These are phyloP conservation scores for Syncephalis fuscata DNA, from an alignment of 371 early-diverging fungal species.

Conservation along the genomic window DNA sequence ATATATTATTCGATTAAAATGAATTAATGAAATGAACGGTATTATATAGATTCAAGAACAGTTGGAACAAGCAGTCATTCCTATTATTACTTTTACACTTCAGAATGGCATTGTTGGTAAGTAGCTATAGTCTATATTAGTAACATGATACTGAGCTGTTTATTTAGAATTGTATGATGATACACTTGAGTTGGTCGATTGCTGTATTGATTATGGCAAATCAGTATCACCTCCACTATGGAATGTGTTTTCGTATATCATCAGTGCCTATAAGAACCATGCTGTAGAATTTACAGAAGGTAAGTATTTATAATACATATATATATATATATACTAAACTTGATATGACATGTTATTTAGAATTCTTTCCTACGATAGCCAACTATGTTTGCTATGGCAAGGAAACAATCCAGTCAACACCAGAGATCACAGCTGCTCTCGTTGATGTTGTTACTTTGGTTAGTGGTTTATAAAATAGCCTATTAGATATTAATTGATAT, in stretches of 20 bases:
- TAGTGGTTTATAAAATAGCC: neutral
- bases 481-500: constrained; percentile 10
- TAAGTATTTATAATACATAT: constrained; percentile 6
- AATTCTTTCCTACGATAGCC: constrained; percentile 68
- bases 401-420: constrained; percentile 37
- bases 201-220: constrained; percentile 63
- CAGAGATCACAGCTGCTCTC: constrained; percentile 37
- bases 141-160: no score
- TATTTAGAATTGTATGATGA: constrained; percentile 73
- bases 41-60: constrained; percentile 7
- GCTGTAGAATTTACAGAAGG: constrained; percentile 57
- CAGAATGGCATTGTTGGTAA: constrained; percentile 17
- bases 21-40: no score
- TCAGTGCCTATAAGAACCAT: constrained; percentile 49
- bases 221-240: constrained; percentile 68
- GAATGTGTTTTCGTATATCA: constrained; percentile 58
- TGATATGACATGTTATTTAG: constrained; percentile 6
- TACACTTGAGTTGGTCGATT: constrained; percentile 74
- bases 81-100: constrained; percentile 52
- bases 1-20: no score
- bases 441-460: constrained; percentile 51
- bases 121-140: no score
- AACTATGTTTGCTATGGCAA: constrained; percentile 76
- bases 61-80: constrained; percentile 54
- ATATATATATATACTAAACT: neutral